Evolutionary conservation across 148 eudicot genomes (phyloP), one percentile per base, ranked within the genome.

Genomic region (Chenopodium berlandieri): DNA sequence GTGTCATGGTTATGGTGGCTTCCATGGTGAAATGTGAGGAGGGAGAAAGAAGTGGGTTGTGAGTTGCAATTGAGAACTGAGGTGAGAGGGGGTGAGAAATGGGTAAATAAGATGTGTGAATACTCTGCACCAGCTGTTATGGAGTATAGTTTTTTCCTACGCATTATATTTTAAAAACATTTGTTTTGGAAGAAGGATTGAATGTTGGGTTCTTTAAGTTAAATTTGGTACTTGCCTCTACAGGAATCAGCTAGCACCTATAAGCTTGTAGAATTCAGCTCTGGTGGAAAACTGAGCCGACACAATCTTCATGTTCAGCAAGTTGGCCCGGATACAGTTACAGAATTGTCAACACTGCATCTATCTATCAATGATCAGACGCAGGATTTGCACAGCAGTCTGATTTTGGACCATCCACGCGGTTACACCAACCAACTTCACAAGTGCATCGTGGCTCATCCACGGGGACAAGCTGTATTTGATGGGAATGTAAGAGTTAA

Each of bases 231-330:
- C 66, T 30, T 3, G 20, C 16, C 56, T 50, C 75, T 82, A 76
- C 90, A 95, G 99, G 99, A 90, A 84, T 84, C 91, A 27, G 86
- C 84, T 79, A 95, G 99, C 89, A 90, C 89, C 47, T 95, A 95
- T 83, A 88, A 95, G 88, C 94, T 93, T 54, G 86, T 86, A 75
- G 99, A 95, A 82, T 89, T 93, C 71, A 95, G 99, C 87, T 88
- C 92, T 17, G 99, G 97, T 80, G 99, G 94, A 73, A 93, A 91
- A 80, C 87, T 95, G 81, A 92, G 99, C 88, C 86, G 99, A 81
- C 99, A 95, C 87, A 95, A 94, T 85, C 85, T 95, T 81, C 97
- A 93, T 81, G 87, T 95, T 75, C 93, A 92, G 89, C 99, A 95
- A 89, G 88, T 86, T 75, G 99, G 97, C 22, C 88, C 99, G 19